Base-by-base conservation (phyloP, 2,329 filamentous ascomycete genomes). In the Arthrobotrys sphaeroides region DNA sequence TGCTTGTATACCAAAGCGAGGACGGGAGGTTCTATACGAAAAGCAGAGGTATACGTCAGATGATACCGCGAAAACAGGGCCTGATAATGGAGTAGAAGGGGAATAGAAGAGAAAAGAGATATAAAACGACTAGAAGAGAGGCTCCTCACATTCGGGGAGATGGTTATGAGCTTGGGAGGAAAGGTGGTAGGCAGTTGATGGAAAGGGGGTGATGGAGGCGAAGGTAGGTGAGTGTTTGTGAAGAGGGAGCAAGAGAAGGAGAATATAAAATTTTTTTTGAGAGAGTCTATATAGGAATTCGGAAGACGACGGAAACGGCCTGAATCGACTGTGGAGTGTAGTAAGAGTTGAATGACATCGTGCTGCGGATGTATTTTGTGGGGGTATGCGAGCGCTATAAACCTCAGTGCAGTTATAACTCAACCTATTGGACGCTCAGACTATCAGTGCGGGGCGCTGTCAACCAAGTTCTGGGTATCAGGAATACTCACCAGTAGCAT, bases 331-430 rank as follows among this genome's bases (percentile, higher is more conserved):
- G 16, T 42, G 10, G 24, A 51, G 20, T 62, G 45, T 28, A 33
- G 26, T 33, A 42, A 33, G 53, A 24, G 26, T 70, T 22, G 36
- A 45, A 70, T 62, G 24, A 55, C 55, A 70, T 69, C 43, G 53
- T 61, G 66, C 36, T 40, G 53, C 28, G 55, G 49, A 36, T 53
- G 5, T 45, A 38, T 49, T 53, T 45, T 40, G 66, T 31, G 36
- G 10, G 26, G 45, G 24, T n/a, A n/a, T n/a, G 6, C 5, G 22
- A 36, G 36, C 28, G 51, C 6, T 55, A 4, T 18, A n/a, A n/a
- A n/a, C n/a, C n/a, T n/a, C n/a, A n/a, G n/a, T n/a, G n/a, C n/a
- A n/a, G n/a, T n/a, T n/a, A n/a, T n/a, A n/a, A n/a, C n/a, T 55
- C 36, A 31, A 55, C 43, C 45, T 53, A 65, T 51, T 12, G 20